Conservation (phyloP, 129 eudicot genomes). For the Calendula officinalis region DNA sequence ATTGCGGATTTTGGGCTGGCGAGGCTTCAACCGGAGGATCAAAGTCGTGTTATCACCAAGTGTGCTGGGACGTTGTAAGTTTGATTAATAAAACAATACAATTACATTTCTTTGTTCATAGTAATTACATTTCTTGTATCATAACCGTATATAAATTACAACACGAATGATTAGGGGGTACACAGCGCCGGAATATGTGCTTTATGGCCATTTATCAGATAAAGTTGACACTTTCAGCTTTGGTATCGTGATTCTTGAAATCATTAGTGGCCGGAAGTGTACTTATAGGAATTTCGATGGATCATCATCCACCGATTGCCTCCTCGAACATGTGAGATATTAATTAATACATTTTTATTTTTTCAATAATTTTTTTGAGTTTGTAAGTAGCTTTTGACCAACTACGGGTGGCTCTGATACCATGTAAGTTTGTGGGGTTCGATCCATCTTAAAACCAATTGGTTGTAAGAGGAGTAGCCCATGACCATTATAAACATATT, state of each 20-base stretch:
- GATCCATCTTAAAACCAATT: too few relatives aligned
- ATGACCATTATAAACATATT: too few relatives aligned
- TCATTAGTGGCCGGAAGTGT: background rate
- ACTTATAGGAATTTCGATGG: background rate
- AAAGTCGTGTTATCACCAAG: constrained; percentile 1
- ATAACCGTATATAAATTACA: background rate
- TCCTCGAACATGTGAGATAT: background rate
- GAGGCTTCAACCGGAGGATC: background rate
- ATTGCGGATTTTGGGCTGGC: constrained; percentile 3
- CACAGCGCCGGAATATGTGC: constrained; percentile 8
- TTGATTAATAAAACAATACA: background rate
- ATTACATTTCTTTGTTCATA: background rate
- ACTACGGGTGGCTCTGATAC: too few relatives aligned
- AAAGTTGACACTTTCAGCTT: constrained; percentile 7
- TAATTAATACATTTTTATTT: background rate
- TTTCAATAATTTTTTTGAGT: too few relatives aligned
- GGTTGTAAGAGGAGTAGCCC: too few relatives aligned
- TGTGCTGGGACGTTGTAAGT: constrained; percentile 10
- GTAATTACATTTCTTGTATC: too few relatives aligned
- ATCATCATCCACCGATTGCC: background rate
- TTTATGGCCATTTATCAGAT: background rate
- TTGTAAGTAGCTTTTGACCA: too few relatives aligned
- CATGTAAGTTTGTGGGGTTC: too few relatives aligned
- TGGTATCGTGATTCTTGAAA: constrained; percentile 7
- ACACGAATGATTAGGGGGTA: constrained; percentile 2